phyloP scores from a whole-genome alignment of 106 monocot species.

The Allium cepa region DNA sequence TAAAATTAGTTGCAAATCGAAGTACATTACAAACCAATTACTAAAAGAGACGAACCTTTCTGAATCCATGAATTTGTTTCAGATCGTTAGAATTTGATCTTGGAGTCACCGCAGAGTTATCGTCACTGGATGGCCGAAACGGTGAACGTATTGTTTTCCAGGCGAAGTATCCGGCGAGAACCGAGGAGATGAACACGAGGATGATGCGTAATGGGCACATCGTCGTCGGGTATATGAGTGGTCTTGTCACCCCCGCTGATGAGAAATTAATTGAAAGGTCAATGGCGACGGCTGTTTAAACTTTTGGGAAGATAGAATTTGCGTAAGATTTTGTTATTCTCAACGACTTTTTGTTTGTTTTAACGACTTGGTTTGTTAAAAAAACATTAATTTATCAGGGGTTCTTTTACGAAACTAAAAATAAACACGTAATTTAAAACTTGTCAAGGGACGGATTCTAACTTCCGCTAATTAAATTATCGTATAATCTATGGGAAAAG shows the following conservation, averaged over 20 bases:
- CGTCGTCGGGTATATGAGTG: not conserved
- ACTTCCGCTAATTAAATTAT: too few relatives aligned
- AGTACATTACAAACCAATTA: not conserved
- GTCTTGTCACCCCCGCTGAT: not conserved
- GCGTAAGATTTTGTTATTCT: too few relatives aligned
- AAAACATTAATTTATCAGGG: too few relatives aligned
- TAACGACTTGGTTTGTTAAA: too few relatives aligned
- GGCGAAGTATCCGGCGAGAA: slow-evolving; percentile 24
- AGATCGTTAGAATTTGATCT: not conserved
- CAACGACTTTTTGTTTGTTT: too few relatives aligned
- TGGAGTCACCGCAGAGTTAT: not conserved
- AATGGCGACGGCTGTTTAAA: too few relatives aligned
- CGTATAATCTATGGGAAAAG: too few relatives aligned
- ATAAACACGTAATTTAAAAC: too few relatives aligned
- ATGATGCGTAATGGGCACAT: slow-evolving; percentile 32
- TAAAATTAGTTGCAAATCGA: not conserved
- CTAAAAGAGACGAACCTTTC: not conserved
- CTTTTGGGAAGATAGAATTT: too few relatives aligned
- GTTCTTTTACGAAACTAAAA: too few relatives aligned
- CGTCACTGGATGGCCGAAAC: not conserved
- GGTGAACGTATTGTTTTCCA: slow-evolving; percentile 22
- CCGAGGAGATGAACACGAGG: slow-evolving; percentile 28
- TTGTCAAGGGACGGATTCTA: too few relatives aligned
- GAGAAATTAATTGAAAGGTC: too few relatives aligned
- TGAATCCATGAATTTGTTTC: not conserved